A percentile compares a stretch with the other conserved stretches of the same genome.
Conservation (phyloP, 78 protist genomes). For the Dictyostelium brefeldianum region DNA sequence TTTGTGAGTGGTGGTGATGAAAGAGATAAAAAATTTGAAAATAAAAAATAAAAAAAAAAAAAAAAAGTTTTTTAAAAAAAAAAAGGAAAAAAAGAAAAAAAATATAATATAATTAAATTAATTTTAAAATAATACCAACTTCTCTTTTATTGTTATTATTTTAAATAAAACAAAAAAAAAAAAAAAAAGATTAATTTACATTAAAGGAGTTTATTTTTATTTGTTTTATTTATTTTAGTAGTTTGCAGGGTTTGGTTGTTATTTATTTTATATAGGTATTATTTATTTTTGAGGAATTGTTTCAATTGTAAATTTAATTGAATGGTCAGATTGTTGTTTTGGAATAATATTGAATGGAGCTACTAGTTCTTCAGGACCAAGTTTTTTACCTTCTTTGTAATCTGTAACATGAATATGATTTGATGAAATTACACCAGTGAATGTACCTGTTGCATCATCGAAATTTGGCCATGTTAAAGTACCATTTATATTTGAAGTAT, state of each 20-base stretch:
- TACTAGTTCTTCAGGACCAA: conserved; percentile 7
- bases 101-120: no score
- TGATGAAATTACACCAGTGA: conserved; percentile 9
- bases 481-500: conserved; percentile 5
- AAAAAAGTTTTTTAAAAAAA: background rate
- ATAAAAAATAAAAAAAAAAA: background rate
- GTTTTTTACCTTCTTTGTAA: conserved; percentile 26
- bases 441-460: background rate
- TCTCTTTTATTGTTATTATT: no score
- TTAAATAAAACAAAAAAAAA: background rate
- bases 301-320: conserved; percentile 11
- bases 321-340: background rate
- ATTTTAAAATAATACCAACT: no score
- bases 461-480: background rate
- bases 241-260: no score
- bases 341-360: conserved; percentile 3
- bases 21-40: background rate
- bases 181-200: no score
- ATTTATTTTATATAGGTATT: no score
- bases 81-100: background rate
- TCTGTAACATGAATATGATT: background rate
- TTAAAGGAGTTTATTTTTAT: background rate
- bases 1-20: no score
- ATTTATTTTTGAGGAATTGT: no score
- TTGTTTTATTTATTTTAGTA: conserved; percentile 2